Evolutionary conservation across 2,329 filamentous ascomycete species (phyloP).

Genomic region (Botrytis byssoidea): DNA sequence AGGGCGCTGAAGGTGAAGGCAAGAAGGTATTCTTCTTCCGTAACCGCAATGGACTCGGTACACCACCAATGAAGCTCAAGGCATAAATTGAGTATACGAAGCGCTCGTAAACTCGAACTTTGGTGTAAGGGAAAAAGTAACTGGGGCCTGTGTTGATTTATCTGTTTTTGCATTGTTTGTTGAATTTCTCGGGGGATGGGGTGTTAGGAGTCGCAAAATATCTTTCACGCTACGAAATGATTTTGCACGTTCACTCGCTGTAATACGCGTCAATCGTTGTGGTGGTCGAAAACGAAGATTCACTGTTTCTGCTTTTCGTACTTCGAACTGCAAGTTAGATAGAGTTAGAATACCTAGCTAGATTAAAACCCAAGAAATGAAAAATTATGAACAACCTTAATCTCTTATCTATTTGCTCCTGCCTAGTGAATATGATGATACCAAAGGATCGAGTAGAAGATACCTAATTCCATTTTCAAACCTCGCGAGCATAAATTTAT

Average conservation of each 20-base stretch:
- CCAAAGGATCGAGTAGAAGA: not conserved
- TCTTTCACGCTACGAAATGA: not conserved
- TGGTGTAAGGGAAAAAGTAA: slow-evolving; percentile 3
- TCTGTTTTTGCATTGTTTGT: not conserved
- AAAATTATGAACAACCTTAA: not conserved
- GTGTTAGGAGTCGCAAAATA: not conserved
- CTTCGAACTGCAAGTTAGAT: not conserved
- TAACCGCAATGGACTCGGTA: slow-evolving; percentile 84
- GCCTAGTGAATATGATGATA: not conserved
- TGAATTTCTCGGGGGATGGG: not conserved
- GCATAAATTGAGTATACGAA: slow-evolving; percentile 23
- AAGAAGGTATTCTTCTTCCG: slow-evolving; percentile 95
- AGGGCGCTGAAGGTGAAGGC: slow-evolving; percentile 73
- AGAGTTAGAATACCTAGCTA: slow-evolving; percentile 2
- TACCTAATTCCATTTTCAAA: not conserved
- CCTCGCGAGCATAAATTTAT: not conserved
- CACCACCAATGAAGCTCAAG: slow-evolving; percentile 33
- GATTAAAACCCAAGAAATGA: not conserved
- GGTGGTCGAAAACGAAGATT: not conserved
- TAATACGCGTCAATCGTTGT: not conserved
- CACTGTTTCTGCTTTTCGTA: not conserved
- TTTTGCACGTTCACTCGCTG: slow-evolving; percentile 6
- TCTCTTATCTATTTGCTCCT: not conserved
- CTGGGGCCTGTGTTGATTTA: not conserved
- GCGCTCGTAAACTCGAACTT: not conserved